Evolutionary conservation across 78 protist genomes (phyloP).

Genomic region (Isochrysis galbana): DNA sequence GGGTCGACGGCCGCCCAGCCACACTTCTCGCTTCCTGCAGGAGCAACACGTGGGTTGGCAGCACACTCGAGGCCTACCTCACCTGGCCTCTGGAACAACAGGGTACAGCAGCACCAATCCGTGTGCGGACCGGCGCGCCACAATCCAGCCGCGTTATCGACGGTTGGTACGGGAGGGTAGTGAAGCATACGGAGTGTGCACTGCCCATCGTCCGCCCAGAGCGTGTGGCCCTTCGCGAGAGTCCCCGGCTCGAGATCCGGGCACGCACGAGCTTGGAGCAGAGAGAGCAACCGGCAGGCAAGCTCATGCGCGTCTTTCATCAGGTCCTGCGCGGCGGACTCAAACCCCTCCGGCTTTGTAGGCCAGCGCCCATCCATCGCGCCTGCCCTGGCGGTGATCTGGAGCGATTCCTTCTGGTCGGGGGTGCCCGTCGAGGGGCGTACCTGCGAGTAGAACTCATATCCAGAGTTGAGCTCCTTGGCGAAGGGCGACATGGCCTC

Average conservation of each 20-base stretch:
- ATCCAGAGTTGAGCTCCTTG: neutral
- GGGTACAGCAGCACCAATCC: neutral
- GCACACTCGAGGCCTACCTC: slow-evolving; percentile 17
- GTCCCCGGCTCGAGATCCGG: neutral
- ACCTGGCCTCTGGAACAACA: neutral
- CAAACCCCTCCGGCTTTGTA: neutral
- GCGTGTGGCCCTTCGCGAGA: neutral
- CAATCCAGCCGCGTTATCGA: neutral
- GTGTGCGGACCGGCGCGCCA: slow-evolving; percentile 37
- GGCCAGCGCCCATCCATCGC: slow-evolving; percentile 5
- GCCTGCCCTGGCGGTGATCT: neutral
- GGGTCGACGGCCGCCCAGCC: slow-evolving; percentile 15
- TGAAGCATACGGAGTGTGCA: slow-evolving; percentile 21
- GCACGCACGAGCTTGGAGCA: neutral
- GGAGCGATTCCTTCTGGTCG: slow-evolving; percentile 16
- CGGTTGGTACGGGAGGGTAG: neutral
- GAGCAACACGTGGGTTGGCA: neutral
- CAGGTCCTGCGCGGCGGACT: neutral
- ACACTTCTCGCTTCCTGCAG: neutral
- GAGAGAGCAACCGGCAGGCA: neutral
- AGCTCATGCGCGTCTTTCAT: neutral
- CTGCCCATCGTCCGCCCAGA: neutral
- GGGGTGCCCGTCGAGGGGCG: slow-evolving; percentile 1
- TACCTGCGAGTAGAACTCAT: neutral
- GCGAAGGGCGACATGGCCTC: neutral